Evolutionary conservation across 768 basidiomycete genomes (phyloP).

Genomic region (Podaxis carcinomalis): DNA sequence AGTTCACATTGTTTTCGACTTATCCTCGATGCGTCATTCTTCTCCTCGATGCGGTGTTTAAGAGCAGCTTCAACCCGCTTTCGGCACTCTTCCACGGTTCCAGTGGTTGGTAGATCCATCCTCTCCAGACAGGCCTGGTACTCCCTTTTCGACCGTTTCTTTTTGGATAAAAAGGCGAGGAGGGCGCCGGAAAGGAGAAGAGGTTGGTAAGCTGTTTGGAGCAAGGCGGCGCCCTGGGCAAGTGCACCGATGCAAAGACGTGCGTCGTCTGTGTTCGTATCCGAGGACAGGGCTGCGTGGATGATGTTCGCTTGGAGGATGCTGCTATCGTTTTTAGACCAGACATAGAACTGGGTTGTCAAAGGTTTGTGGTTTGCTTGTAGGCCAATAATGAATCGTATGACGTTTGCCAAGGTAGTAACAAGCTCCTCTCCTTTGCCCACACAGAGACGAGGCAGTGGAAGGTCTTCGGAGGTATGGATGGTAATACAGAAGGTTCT

Average conservation of each 20-base stretch:
- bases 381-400: constrained; percentile 28
- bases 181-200: constrained; percentile 40
- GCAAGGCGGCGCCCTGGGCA: constrained; percentile 41
- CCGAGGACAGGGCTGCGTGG: constrained; percentile 32
- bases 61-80: constrained; percentile 33
- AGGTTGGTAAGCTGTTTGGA: constrained; percentile 48
- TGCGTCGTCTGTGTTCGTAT: constrained; percentile 26
- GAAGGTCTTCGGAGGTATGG: constrained; percentile 21
- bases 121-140: constrained; percentile 36
- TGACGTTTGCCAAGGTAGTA: constrained; percentile 28
- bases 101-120: constrained; percentile 33
- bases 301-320: constrained; percentile 39
- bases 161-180: constrained; percentile 35
- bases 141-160: constrained; percentile 29
- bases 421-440: constrained; percentile 25
- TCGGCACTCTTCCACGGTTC: constrained; percentile 33
- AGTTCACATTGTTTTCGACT: constrained; percentile 26
- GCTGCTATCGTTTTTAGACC: constrained; percentile 34
- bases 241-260: constrained; percentile 48
- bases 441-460: constrained; percentile 21
- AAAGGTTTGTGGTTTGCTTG: constrained; percentile 15
- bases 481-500: constrained; percentile 33
- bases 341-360: constrained; percentile 45
- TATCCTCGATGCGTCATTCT: constrained; percentile 14
- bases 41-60: constrained; percentile 27